These are phyloP conservation scores for Trichoderma lentiforme DNA, from an alignment of 2,329 filamentous ascomycete genomes.

Conservation along the genomic window DNA sequence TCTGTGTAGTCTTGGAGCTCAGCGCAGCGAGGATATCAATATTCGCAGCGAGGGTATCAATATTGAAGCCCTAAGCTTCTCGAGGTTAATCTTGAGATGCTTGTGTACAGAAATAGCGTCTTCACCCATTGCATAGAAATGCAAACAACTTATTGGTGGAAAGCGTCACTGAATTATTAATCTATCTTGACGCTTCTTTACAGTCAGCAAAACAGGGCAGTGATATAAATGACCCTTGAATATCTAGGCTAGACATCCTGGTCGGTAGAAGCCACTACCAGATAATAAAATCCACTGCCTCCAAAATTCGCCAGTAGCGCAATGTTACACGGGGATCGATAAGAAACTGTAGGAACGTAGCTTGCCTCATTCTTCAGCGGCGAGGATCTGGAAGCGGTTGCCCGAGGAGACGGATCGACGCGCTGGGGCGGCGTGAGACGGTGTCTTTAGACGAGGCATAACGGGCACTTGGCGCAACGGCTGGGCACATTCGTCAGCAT, in stretches of 20 bases:
- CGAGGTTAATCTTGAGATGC: neutral
- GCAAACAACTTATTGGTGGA: neutral
- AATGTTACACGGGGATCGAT: neutral
- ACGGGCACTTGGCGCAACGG: slow-evolving; percentile 41
- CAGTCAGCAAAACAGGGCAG: neutral
- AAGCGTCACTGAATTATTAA: neutral
- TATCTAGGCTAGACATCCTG: neutral
- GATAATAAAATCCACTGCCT: neutral
- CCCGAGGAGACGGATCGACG: slow-evolving; percentile 38
- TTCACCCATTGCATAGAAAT: neutral
- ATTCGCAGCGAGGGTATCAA: neutral
- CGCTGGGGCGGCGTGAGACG: slow-evolving; percentile 23
- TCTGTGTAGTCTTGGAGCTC: neutral
- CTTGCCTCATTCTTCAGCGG: slow-evolving; percentile 39
- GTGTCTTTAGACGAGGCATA: slow-evolving; percentile 19
- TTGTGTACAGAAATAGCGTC: neutral
- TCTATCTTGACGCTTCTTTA: neutral
- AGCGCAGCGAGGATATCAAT: neutral
- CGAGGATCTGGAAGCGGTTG: slow-evolving; percentile 63
- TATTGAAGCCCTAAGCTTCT: neutral
- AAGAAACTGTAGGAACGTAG: neutral
- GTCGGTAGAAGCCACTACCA: neutral
- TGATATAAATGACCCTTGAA: neutral
- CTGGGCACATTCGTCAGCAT: slow-evolving; percentile 67
- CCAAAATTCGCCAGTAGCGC: neutral